Evolutionary conservation across 768 basidiomycete species (phyloP), one percentile per base, ranked within the genome.

Genomic region (Trametes cubensis): DNA sequence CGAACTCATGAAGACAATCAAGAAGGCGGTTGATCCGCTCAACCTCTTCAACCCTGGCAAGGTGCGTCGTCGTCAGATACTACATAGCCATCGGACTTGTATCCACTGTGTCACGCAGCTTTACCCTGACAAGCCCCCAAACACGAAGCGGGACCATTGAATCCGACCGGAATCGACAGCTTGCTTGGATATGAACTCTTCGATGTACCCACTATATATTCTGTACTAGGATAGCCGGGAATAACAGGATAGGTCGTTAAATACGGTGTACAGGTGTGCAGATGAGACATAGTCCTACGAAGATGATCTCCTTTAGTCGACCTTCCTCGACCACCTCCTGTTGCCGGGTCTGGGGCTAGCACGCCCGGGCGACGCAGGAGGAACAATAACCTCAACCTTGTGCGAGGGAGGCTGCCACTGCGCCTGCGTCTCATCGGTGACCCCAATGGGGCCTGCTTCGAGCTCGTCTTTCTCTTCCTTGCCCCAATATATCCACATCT

Each of bases 401-500:
- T 69, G 65, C 4, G 69, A 39, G 39, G 66, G 14, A 13, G 60
- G 30, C 15, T 58, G 48, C 54, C 53, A 65, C 34, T 57, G 47
- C n/a, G 62, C 40, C 41, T 59, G 52, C 54, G 71, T 72, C 54
- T 70, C 71, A 18, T 67, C 66, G 11, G 68, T 65, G n/a, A 68
- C 18, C 61, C 61, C 67, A 54, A 62, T 59, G 2, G 50, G 64
- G 4, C 56, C 70, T 8, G 55, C 70, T 2, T 69, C 61, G 51
- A 67, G 55, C 38, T 67, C 66, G 23, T 75, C 76, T 61, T 69
- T 72, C 49, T 70, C 76, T 18, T 80, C 82, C 63, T 81, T 79
- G 14, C 87, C 88, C 89, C 90, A 91, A 73, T 91, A 98, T 77
- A 83, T 74, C 80, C 87, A 89, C 81, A 98, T 80, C 78, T 98